phyloP scores from a whole-genome alignment of 2,329 filamentous ascomycete species.

The Colletotrichum theobromicola region DNA sequence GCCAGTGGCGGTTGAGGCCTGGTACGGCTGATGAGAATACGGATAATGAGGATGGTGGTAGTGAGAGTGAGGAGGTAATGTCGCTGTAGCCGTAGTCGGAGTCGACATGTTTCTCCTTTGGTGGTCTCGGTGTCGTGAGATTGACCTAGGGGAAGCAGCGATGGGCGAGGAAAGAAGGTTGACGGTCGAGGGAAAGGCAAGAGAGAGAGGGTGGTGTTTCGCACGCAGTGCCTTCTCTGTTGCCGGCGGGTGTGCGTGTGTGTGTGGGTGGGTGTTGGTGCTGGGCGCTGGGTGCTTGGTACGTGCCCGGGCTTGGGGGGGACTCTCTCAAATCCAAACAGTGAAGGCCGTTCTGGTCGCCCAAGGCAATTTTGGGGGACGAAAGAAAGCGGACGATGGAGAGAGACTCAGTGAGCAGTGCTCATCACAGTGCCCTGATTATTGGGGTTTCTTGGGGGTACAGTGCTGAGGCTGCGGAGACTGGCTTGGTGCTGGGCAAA shows the following conservation, averaged over 20 bases:
- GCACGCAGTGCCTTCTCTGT: conserved; percentile 13
- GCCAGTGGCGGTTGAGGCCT: conserved; percentile 45
- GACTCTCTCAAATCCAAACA: conserved; percentile 16
- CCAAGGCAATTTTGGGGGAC: not conserved
- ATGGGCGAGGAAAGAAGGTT: conserved; percentile 17
- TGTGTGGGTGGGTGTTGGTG: conserved; percentile 8
- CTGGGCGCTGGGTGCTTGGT: conserved; percentile 6
- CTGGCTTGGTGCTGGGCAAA: not conserved
- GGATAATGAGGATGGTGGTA: conserved; percentile 71
- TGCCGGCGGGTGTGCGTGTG: conserved; percentile 6
- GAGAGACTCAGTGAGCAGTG: not conserved
- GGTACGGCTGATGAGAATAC: conserved; percentile 55
- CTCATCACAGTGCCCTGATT: conserved; percentile 2
- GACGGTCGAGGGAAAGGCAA: conserved; percentile 1
- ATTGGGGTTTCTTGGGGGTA: not conserved
- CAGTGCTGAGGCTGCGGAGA: not conserved
- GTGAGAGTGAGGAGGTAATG: conserved; percentile 52
- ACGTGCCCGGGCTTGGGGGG: conserved; percentile 9
- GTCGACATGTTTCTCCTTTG: conserved; percentile 70
- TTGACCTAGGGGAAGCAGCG: conserved; percentile 9
- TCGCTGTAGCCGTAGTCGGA: conserved; percentile 55
- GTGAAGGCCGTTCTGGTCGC: not conserved
- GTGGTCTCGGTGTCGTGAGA: conserved; percentile 13
- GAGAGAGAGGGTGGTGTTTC: conserved; percentile 16
- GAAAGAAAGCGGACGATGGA: not conserved